Evolutionary conservation across 768 basidiomycete species (phyloP).

Genomic region (Coprinellus aureogranulatus): DNA sequence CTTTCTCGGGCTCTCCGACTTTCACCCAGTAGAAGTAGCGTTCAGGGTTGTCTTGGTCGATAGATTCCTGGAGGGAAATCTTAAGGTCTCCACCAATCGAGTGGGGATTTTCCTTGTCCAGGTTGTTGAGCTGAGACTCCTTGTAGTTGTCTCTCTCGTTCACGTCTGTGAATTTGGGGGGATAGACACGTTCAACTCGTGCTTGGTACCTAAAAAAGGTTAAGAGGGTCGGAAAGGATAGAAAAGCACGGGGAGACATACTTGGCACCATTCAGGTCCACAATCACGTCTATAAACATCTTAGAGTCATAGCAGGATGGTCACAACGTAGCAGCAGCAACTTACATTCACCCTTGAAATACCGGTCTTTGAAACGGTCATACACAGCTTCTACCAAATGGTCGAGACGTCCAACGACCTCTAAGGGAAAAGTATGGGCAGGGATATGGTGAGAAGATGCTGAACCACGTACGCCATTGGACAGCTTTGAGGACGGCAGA

Average conservation of each 20-base stretch:
- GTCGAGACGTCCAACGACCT: slow-evolving; percentile 95
- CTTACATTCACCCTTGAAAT: slow-evolving; percentile 88
- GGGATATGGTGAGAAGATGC: slow-evolving; percentile 12
- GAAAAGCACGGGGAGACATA: slow-evolving; percentile 31
- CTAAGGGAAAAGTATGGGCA: slow-evolving; percentile 41
- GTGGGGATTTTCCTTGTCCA: slow-evolving; percentile 60
- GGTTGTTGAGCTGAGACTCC: slow-evolving; percentile 37
- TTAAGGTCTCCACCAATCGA: slow-evolving; percentile 78
- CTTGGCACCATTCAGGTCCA: slow-evolving; percentile 88
- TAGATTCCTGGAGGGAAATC: slow-evolving; percentile 66
- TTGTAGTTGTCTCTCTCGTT: slow-evolving; percentile 51
- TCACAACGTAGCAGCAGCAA: slow-evolving; percentile 19
- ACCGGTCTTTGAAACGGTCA: slow-evolving; percentile 95
- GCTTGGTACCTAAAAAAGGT: slow-evolving; percentile 67
- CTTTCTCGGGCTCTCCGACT: slow-evolving; percentile 74
- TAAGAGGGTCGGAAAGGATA: slow-evolving; percentile 14
- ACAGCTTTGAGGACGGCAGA: slow-evolving; percentile 86
- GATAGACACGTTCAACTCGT: slow-evolving; percentile 73
- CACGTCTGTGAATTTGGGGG: slow-evolving; percentile 54
- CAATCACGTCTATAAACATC: slow-evolving; percentile 63
- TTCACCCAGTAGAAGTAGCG: slow-evolving; percentile 88
- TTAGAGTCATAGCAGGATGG: not conserved
- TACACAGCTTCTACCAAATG: slow-evolving; percentile 92
- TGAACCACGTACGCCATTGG: slow-evolving; percentile 85
- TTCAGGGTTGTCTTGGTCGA: slow-evolving; percentile 70